These are phyloP conservation scores for Limnomonas spitsbergensis DNA, from an alignment of 139 green algal genomes.

Conservation along the genomic window DNA sequence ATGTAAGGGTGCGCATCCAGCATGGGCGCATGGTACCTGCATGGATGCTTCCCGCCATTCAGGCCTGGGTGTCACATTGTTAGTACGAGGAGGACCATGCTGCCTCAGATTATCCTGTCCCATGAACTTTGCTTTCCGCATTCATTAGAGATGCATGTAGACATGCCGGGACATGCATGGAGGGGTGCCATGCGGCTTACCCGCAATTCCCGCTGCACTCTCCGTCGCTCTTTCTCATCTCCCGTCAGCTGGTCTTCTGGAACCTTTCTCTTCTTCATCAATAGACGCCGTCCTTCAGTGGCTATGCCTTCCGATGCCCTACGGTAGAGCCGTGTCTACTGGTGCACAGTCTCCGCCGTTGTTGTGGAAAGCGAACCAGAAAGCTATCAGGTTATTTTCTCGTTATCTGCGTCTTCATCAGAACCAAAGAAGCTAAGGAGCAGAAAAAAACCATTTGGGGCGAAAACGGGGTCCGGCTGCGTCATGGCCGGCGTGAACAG, in stretches of 20 bases:
- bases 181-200: background rate
- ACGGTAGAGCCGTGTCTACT: too few relatives aligned
- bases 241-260: background rate
- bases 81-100: background rate
- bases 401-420: too few relatives aligned
- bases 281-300: too few relatives aligned
- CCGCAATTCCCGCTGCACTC: background rate
- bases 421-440: too few relatives aligned
- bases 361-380: too few relatives aligned
- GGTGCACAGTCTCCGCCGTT: too few relatives aligned
- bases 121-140: background rate
- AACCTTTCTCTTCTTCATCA: background rate
- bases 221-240: conserved; percentile 2
- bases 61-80: background rate
- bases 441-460: too few relatives aligned
- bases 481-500: too few relatives aligned
- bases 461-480: too few relatives aligned
- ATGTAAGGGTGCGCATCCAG: too few relatives aligned
- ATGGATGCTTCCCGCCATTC: background rate
- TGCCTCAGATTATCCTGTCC: background rate
- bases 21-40: background rate
- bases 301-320: too few relatives aligned
- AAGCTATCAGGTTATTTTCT: too few relatives aligned
- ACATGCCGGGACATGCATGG: background rate
- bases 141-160: background rate